Evolutionary conservation across 768 basidiomycete species (phyloP).

Genomic region (Kockovaella imperatae): DNA sequence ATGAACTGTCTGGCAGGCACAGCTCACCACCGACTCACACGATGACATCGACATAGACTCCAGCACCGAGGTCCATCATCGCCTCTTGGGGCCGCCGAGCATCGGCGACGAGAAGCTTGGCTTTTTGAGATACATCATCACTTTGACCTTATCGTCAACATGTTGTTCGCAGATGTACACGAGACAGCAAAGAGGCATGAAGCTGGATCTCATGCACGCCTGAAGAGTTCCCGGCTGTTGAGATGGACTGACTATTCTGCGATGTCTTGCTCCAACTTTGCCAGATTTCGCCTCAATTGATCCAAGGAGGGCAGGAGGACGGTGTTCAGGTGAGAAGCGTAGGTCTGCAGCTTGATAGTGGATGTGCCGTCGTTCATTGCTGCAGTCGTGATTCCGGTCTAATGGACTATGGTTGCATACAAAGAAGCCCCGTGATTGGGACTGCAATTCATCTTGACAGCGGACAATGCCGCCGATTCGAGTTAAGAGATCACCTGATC

Average conservation of each 20-base stretch:
- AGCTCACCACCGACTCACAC: slow-evolving; percentile 8
- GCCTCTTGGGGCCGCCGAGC: slow-evolving; percentile 8
- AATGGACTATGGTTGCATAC: no score
- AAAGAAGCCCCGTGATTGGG: no score
- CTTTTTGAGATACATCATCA: not conserved
- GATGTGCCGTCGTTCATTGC: not conserved
- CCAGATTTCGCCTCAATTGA: slow-evolving; percentile 3
- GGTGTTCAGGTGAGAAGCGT: slow-evolving; percentile 11
- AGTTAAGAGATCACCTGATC: no score
- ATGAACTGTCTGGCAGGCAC: not conserved
- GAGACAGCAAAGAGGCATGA: no score
- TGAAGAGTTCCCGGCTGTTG: not conserved
- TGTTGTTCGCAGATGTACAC: no score
- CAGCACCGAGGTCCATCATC: slow-evolving; percentile 13
- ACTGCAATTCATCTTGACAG: no score
- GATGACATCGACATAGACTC: slow-evolving; percentile 13
- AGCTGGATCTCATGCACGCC: not conserved
- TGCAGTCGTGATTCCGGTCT: not conserved
- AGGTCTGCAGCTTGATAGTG: slow-evolving; percentile 3
- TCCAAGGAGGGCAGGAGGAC: slow-evolving; percentile 14
- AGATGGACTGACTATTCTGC: slow-evolving; percentile 21
- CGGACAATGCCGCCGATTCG: no score
- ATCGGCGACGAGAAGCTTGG: no score
- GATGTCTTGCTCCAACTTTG: slow-evolving; percentile 13
- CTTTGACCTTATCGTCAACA: no score